These are phyloP conservation scores for Lolium perenne DNA, from an alignment of 176 grass and related monocot species.

Conservation along the genomic window DNA sequence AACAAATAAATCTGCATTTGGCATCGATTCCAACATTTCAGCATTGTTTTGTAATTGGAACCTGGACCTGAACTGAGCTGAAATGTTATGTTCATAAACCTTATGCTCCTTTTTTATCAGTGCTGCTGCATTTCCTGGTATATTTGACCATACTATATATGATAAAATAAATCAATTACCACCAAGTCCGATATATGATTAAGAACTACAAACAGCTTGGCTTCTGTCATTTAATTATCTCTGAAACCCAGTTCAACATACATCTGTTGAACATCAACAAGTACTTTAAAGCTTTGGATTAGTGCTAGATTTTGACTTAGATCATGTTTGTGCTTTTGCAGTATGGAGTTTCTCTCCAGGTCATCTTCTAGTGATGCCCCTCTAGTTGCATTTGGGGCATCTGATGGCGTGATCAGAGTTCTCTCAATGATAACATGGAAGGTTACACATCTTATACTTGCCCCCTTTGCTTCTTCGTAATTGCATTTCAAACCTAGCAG, in stretches of 20 bases:
- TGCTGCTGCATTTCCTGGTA: neutral
- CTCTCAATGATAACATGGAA: slow-evolving; percentile 99
- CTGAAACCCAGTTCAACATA: slow-evolving; percentile 24
- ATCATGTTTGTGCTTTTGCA: slow-evolving; percentile 50
- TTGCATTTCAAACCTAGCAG: slow-evolving; percentile 34
- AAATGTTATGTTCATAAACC: slow-evolving; percentile 25
- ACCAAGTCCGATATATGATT: slow-evolving; percentile 6
- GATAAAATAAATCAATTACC: neutral
- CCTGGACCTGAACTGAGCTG: neutral
- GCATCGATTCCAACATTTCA: slow-evolving; percentile 11
- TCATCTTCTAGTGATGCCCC: slow-evolving; percentile 91
- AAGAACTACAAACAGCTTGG: slow-evolving; percentile 17
- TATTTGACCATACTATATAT: neutral
- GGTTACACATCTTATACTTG: slow-evolving; percentile 54
- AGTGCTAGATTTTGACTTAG: slow-evolving; percentile 37
- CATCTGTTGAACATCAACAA: neutral
- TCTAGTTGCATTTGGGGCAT: slow-evolving; percentile 92
- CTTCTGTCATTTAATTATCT: slow-evolving; percentile 21
- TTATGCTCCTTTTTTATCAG: slow-evolving; percentile 17
- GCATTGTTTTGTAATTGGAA: neutral
- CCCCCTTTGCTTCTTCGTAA: slow-evolving; percentile 37
- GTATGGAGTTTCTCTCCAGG: slow-evolving; percentile 95
- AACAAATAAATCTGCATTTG: neutral
- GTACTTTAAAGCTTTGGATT: slow-evolving; percentile 20
- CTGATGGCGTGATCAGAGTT: slow-evolving; percentile 99